Evolutionary conservation across 2,329 filamentous ascomycete species (phyloP), one percentile per base, ranked within the genome.

Genomic region (Fusarium stilboides): DNA sequence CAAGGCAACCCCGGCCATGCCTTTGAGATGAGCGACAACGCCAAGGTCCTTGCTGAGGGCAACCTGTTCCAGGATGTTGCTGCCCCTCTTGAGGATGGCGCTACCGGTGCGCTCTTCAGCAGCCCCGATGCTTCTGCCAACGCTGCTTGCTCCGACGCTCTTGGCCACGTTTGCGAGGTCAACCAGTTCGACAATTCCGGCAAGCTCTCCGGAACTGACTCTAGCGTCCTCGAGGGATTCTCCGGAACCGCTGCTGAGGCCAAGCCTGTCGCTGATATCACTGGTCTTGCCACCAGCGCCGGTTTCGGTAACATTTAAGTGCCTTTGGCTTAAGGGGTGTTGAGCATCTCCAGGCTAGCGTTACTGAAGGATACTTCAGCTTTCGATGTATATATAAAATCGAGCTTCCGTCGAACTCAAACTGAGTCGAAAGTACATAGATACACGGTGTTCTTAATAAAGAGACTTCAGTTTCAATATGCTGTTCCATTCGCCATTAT

Each of bases 11-110:
- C 78, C 15, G 84, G 84, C 49, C 88, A 89, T 77, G 86, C 86
- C 12, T 89, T 89, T 74, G 88, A 88, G 77, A 77, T 83, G 47
- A 80, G 79, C 49, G 45, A 75, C 6, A 80, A 81, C 31, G 79
- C 74, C 56, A 47, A 65, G 46, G 80, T 88, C 36, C 79, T 89
- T 31, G 84, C 84, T 2, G 87, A 89, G 78, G 87, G 87, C 28
- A 88, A 87, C 72, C 78, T 86, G 40, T 89, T 88, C 81, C 83
- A 87, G 76, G 84, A 87, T 65, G 82, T 89, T 51, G 74, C 76
- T 12, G 78, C 79, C 12, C 75, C 80, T 12, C 76, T 84, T 40
- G 80, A 84, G 24, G 22, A 65, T 17, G 68, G 75, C 44, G 69
- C 70, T 42, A 55, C 63, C 7, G 80, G 80, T 22, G 51, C 74